Base-by-base conservation (phyloP, 306 rosid genomes). In the Cicer bijugum region DNA sequence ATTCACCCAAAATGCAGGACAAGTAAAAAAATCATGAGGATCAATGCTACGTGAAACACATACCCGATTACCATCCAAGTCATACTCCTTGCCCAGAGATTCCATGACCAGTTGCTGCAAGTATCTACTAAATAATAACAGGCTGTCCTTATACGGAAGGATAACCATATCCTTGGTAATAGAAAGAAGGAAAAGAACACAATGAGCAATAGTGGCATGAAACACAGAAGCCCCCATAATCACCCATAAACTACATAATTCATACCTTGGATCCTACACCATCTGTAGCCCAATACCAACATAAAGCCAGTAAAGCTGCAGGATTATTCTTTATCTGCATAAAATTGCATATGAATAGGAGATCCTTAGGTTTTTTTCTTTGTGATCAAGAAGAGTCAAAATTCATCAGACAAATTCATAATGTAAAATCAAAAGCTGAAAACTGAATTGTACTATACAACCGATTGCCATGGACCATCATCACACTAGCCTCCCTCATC, bases 31-130 rank as follows among this genome's bases (percentile, higher is more conserved):
- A 14, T 23, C 12, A 23, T 50, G 45, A 3, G n/a, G 52, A 11
- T 28, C 5, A 58, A 17, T 48, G 71, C 38, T 74, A 17, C 23
- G 67, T 23, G 65, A 55, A 20, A 47, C 42, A 63, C 79, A 73
- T 90, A 94, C 99, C 93, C 93, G 86, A 84, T 94, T 89, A 46
- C 99, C 99, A 37, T 91, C 93, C 82, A 94, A 91, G 88, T 94
- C 99, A 85, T 88, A 94, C 87, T 94, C 99, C 79, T 94, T 94
- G 78, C 99, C 99, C 72, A 94, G 80, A 66, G 99, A 94, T 86
- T 94, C 99, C 99, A 94, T 94, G 82, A 94, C 99, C 81, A 94
- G 78, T 84, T 94, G 99, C 82, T 94, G 99, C 83, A 94, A 86
- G 88, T 94, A 94, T 63, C 99, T 88, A 82, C 97, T 94, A 71